Percentiles rank a stretch among this genome's conserved stretches.
These are phyloP conservation scores for Harrya chromipes DNA, from an alignment of 768 basidiomycete genomes.

Conservation along the genomic window DNA sequence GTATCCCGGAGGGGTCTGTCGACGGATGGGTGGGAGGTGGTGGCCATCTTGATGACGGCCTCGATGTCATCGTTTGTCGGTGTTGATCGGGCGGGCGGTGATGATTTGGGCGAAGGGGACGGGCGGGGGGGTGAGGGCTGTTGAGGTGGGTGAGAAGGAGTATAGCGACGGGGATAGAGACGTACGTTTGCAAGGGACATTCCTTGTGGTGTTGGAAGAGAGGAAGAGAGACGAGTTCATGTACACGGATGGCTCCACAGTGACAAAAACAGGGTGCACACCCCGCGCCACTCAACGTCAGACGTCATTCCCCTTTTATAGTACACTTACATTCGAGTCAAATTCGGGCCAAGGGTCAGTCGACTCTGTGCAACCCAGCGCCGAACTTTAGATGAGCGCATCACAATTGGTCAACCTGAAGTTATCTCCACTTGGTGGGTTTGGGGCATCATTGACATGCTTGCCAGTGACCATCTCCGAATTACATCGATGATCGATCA, in stretches of 20 bases:
- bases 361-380: too few species aligned
- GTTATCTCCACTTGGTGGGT: too few species aligned
- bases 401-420: too few species aligned
- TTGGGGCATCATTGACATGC: background rate
- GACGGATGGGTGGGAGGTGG: conserved; percentile 54
- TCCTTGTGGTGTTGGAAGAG: conserved; percentile 2
- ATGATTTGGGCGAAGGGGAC: conserved; percentile 7
- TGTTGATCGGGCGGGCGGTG: conserved; percentile 14
- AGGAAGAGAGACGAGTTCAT: conserved; percentile 15
- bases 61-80: conserved; percentile 86
- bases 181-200: conserved; percentile 18
- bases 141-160: background rate
- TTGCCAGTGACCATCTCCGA: too few species aligned
- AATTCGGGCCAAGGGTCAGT: background rate
- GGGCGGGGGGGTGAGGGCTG: conserved; percentile 11
- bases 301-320: conserved; percentile 30
- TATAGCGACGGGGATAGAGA: background rate
- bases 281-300: conserved; percentile 33
- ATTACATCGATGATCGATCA: background rate
- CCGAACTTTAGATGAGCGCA: too few species aligned
- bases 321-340: background rate
- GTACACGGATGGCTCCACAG: conserved; percentile 34
- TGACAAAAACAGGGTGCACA: conserved; percentile 34
- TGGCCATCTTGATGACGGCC: conserved; percentile 89
- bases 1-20: conserved; percentile 72